These are phyloP conservation scores for Fusarium nurragi DNA, from an alignment of 2,329 filamentous ascomycete genomes.

Conservation along the genomic window DNA sequence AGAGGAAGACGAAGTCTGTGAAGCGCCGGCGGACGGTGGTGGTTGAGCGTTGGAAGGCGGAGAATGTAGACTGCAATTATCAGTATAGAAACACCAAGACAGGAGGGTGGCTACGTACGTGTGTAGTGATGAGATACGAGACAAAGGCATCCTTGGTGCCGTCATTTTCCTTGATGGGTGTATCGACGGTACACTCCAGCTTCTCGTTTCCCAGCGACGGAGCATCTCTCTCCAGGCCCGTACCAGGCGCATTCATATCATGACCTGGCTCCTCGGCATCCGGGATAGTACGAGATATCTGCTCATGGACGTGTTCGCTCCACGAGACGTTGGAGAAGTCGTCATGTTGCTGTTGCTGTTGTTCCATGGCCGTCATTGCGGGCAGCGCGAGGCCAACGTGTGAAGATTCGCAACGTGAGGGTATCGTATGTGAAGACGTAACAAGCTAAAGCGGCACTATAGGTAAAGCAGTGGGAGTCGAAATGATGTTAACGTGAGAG, in stretches of 20 bases:
- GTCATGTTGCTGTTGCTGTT: slow-evolving; percentile 62
- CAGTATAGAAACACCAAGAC: background rate
- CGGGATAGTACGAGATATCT: slow-evolving; percentile 42
- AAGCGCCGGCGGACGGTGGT: slow-evolving; percentile 89
- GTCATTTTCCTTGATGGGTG: slow-evolving; percentile 93
- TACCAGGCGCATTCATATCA: slow-evolving; percentile 57
- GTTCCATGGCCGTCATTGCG: slow-evolving; percentile 57
- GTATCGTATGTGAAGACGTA: no score
- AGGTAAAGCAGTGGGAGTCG: background rate
- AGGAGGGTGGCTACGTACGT: slow-evolving; percentile 62
- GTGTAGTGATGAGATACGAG: slow-evolving; percentile 91
- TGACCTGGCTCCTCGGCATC: slow-evolving; percentile 44
- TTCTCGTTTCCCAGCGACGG: slow-evolving; percentile 75
- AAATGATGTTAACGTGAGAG: background rate
- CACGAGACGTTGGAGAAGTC: slow-evolving; percentile 86
- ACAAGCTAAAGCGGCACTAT: background rate
- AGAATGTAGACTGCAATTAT: slow-evolving; percentile 81
- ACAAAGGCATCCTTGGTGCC: slow-evolving; percentile 97
- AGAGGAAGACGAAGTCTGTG: slow-evolving; percentile 97
- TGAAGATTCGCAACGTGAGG: background rate
- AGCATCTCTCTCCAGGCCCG: slow-evolving; percentile 64
- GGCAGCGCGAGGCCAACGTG: slow-evolving; percentile 5
- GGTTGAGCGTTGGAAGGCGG: slow-evolving; percentile 84
- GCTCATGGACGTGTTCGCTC: slow-evolving; percentile 66
- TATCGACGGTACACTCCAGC: slow-evolving; percentile 83